These are phyloP conservation scores for Podila horticola DNA, from an alignment of 192 early-diverging fungal species.

Conservation along the genomic window DNA sequence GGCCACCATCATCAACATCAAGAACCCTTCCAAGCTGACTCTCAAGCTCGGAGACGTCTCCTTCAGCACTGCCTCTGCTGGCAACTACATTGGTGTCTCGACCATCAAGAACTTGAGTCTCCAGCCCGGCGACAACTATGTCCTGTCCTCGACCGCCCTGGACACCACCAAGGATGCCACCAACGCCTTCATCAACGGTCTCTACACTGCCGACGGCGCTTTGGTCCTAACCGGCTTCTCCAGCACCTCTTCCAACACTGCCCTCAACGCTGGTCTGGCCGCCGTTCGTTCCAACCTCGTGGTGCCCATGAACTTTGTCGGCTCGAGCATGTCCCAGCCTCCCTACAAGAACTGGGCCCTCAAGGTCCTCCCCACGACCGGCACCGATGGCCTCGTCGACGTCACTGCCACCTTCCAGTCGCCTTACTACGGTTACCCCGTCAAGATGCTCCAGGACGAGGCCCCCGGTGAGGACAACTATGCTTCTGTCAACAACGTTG, in stretches of 20 bases:
- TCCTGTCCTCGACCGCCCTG: constrained; percentile 5
- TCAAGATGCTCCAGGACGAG: constrained; percentile 5
- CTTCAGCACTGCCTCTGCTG: constrained; percentile 2
- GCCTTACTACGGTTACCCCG: constrained; percentile 37
- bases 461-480: constrained; percentile 4
- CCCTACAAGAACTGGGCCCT: constrained; percentile 41
- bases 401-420: constrained; percentile 44
- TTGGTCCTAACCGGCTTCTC: constrained; percentile 17
- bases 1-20: constrained; percentile 12
- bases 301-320: constrained; percentile 13
- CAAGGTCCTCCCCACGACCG: constrained; percentile 7
- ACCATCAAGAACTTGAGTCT: constrained; percentile 12
- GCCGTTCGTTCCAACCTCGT: constrained; percentile 6
- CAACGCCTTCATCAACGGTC: not conserved
- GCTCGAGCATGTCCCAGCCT: constrained; percentile 29
- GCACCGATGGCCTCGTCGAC: not conserved
- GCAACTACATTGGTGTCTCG: not conserved
- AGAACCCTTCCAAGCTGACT: constrained; percentile 12
- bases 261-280: constrained; percentile 30
- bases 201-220: not conserved
- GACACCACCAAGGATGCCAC: constrained; percentile 4
- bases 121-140: constrained; percentile 15
- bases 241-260: constrained; percentile 7
- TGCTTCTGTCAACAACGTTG: not conserved
- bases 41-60: constrained; percentile 12